These are phyloP conservation scores for Phytopythium vexans DNA, from an alignment of 352 stramenopile species.

Conservation along the genomic window DNA sequence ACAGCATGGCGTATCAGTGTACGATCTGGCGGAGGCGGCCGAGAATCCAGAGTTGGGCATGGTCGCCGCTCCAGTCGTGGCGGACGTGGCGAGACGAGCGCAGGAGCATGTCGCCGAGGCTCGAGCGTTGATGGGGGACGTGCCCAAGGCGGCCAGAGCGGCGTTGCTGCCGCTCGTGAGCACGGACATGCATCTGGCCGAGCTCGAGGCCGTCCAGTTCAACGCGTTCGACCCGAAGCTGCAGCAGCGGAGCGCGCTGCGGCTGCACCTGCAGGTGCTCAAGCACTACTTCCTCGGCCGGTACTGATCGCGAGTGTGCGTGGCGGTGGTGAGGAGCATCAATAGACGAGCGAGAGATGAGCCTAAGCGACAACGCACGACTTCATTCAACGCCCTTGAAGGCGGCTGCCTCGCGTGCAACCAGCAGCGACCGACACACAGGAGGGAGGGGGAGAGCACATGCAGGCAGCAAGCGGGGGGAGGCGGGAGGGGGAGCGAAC, in stretches of 20 bases:
- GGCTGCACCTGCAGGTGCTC: conserved; percentile 64
- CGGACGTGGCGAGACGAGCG: conserved; percentile 83
- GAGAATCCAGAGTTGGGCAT: conserved; percentile 59
- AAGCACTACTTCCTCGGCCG: conserved; percentile 80
- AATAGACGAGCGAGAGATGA: not conserved
- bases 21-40: conserved; percentile 56
- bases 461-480: too few relatives aligned
- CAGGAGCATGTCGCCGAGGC: conserved; percentile 81
- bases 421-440: too few relatives aligned
- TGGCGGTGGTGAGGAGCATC: not conserved
- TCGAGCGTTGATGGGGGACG: conserved; percentile 43
- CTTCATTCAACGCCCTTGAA: too few relatives aligned
- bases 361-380: not conserved
- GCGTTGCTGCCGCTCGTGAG: conserved; percentile 76
- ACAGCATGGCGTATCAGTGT: conserved; percentile 43
- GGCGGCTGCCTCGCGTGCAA: too few relatives aligned
- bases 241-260: conserved; percentile 46
- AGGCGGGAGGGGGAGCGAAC: too few relatives aligned
- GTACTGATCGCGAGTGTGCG: conserved; percentile 29
- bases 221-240: conserved; percentile 71
- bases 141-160: conserved; percentile 47
- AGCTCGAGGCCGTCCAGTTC: conserved; percentile 75
- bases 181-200: conserved; percentile 52
- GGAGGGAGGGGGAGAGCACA: too few relatives aligned
- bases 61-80: conserved; percentile 81